Conservation (phyloP, 2,329 filamentous ascomycete species). For the Aspergillus quadricinctus region DNA sequence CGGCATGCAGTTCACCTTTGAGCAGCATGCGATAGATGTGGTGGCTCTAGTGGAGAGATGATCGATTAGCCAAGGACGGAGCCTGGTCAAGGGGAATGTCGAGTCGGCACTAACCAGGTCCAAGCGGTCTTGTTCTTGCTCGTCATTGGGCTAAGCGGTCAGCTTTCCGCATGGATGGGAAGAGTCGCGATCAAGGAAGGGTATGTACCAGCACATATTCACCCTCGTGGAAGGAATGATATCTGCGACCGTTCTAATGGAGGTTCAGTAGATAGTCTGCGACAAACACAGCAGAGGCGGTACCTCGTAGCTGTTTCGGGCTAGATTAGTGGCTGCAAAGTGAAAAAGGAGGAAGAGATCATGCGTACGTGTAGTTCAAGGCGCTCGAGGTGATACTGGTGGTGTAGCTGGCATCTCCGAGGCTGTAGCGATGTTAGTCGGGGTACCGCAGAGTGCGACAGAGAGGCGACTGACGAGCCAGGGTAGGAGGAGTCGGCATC, state of each 20-base stretch:
- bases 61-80: neutral
- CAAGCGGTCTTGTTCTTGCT: conserved; percentile 33
- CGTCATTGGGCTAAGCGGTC: conserved; percentile 26
- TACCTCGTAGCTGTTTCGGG: conserved; percentile 28
- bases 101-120: conserved; percentile 23
- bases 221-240: conserved; percentile 29
- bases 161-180: neutral
- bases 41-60: conserved; percentile 20
- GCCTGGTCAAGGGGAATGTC: neutral
- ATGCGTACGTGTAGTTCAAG: conserved; percentile 26
- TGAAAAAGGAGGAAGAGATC: neutral
- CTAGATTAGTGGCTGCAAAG: conserved; percentile 6
- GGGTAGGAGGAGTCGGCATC: conserved; percentile 25
- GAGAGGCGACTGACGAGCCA: conserved; percentile 20
- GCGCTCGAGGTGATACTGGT: conserved; percentile 28
- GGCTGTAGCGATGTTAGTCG: conserved; percentile 11
- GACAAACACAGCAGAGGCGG: neutral
- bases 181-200: neutral
- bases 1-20: conserved; percentile 23
- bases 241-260: conserved; percentile 28
- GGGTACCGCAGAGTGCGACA: neutral
- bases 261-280: neutral
- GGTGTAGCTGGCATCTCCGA: conserved; percentile 26
- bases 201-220: conserved; percentile 25
- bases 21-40: conserved; percentile 33